Base-by-base conservation (phyloP, 164 flowering plant species). In the Tetracentron sinense region DNA sequence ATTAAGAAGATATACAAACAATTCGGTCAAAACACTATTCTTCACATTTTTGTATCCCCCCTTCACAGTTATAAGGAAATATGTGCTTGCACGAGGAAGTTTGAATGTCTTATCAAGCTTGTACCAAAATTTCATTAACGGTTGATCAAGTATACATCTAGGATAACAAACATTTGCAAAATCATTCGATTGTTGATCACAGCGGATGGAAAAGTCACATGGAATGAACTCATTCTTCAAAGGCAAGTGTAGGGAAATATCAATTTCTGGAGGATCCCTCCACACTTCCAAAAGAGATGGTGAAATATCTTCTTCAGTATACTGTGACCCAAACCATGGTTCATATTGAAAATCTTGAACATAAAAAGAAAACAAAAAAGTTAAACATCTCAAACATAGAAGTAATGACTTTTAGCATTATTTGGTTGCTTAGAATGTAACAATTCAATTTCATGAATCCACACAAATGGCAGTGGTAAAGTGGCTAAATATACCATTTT, bases 301-400 rank as follows among this genome's bases (percentile, higher is more conserved):
- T 55, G 90, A 70, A 72, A 94, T 79, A 68, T 86, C 88, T 73
- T 91, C 99, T 76, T 78, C 92, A 4, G 58, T 66, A 67, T 88
- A 94, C 54, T 25, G 66, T 47, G 99, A 83, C 55, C 88, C 96
- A 78, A 94, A 94, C 99, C 99, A 94, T 50, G 99, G 96, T 75
- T 94, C 99, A 70, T 17, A 51, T 50, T 83, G 74, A 65, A 75
- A 58, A 76, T 72, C 99, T 91, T 85, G 49, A 78, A 64, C 29
- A 31, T 4, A 25, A 25, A 69, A 21, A 27, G 15, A 54, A 31
- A 21, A 28, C 16, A 54, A 15, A 46, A 17, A 20, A 8, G 29
- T 14, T 27, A 31, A 33, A 57, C 14, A 35, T 21, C 21, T 25
- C 35, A 6, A 35, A 16, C 3, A 15, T 52, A 50, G 42, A 21